phyloP scores from a whole-genome alignment of 2,329 filamentous ascomycete genomes.

The Orbilia ellipsospora region DNA sequence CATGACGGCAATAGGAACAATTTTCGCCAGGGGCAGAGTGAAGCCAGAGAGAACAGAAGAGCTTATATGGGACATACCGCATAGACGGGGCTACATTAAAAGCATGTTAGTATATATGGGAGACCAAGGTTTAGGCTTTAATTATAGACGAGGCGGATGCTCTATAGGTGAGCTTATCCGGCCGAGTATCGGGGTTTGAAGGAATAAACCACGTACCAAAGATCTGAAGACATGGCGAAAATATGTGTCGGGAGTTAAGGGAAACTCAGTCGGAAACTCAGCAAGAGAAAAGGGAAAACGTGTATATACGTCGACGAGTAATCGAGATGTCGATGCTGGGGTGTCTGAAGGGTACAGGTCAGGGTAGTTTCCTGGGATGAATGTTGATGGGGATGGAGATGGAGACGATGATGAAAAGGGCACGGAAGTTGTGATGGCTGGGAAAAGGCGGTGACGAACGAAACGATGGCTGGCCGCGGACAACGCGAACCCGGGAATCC shows the following conservation, averaged over 20 bases:
- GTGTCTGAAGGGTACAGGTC: not conserved
- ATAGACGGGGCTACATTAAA: constrained; percentile 84
- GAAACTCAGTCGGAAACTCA: constrained; percentile 51
- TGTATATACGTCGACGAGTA: constrained; percentile 29
- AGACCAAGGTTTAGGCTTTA: not conserved
- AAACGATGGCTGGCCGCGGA: constrained; percentile 11
- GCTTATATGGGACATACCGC: constrained; percentile 78
- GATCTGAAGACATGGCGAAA: constrained; percentile 78
- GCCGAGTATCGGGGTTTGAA: constrained; percentile 20
- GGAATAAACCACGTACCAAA: constrained; percentile 74
- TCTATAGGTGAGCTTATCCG: not conserved
- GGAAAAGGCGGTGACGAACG: constrained; percentile 48
- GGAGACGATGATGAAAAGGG: not conserved
- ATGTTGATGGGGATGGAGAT: constrained; percentile 39
- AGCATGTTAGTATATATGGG: constrained; percentile 58
- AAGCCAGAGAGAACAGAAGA: constrained; percentile 42
- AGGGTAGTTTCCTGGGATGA: constrained; percentile 6
- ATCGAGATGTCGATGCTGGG: constrained; percentile 13
- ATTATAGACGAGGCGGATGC: not conserved
- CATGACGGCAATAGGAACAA: constrained; percentile 58
- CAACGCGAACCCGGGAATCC: constrained; percentile 10
- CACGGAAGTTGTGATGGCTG: constrained; percentile 53
- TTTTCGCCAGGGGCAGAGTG: constrained; percentile 55
- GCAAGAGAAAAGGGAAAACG: constrained; percentile 4
- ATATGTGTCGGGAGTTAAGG: constrained; percentile 53